These are phyloP conservation scores for Myxozyma geophila DNA, from an alignment of 805 yeast species.

Conservation along the genomic window DNA sequence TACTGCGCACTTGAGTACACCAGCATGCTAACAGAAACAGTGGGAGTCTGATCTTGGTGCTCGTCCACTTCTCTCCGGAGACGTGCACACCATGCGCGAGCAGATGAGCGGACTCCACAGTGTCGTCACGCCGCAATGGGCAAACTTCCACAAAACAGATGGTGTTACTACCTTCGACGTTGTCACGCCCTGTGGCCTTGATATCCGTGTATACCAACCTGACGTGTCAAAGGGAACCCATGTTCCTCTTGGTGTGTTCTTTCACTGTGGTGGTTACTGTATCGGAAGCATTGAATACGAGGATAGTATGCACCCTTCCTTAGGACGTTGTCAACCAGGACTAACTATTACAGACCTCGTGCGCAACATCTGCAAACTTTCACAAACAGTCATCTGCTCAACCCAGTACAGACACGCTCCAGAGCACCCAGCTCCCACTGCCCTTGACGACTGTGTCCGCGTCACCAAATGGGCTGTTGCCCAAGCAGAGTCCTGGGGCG, in stretches of 20 bases:
- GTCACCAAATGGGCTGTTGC: slow-evolving; percentile 15
- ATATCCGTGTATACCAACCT: slow-evolving; percentile 16
- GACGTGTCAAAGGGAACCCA: slow-evolving; percentile 4
- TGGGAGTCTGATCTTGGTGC: slow-evolving; percentile 6
- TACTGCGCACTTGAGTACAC: neutral
- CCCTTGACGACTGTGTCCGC: slow-evolving; percentile 18
- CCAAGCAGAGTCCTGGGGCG: slow-evolving; percentile 14
- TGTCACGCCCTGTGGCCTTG: slow-evolving; percentile 6
- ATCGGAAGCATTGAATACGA: slow-evolving; percentile 16
- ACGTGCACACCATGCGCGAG: slow-evolving; percentile 15
- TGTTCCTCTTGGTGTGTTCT: slow-evolving; percentile 19
- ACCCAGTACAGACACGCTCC: slow-evolving; percentile 24
- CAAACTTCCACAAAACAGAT: neutral
- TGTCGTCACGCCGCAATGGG: slow-evolving; percentile 10
- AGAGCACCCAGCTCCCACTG: slow-evolving; percentile 15
- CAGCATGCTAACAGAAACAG: neutral
- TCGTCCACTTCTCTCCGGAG: slow-evolving; percentile 17
- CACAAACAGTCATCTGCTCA: slow-evolving; percentile 17
- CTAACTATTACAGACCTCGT: slow-evolving; percentile 6
- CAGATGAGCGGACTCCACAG: slow-evolving; percentile 12
- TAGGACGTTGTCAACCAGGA: too few relatives aligned
- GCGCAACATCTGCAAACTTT: slow-evolving; percentile 14
- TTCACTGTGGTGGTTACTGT: slow-evolving; percentile 23
- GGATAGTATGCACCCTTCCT: slow-evolving; percentile 1
- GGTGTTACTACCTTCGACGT: slow-evolving; percentile 10